These are phyloP conservation scores for Symbiodinium pilosum DNA, from an alignment of 73 alveolate genomes.

Conservation along the genomic window DNA sequence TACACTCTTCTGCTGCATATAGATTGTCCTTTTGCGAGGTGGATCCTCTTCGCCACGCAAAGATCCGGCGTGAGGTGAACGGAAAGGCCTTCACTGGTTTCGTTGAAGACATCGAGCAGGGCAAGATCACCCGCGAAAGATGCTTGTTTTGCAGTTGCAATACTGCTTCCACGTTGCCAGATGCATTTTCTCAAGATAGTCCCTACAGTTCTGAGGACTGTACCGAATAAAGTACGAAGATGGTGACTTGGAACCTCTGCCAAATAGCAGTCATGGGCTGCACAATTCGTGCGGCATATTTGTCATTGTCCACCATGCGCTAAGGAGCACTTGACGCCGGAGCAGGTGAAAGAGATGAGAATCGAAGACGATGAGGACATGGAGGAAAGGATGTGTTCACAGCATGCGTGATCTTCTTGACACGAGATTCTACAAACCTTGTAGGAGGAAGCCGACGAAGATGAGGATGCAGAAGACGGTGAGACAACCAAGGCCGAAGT, in stretches of 20 bases:
- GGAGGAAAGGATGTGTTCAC: background rate
- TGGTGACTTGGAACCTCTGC: conserved; percentile 39
- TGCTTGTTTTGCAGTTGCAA: background rate
- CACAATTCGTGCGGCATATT: too few relatives aligned
- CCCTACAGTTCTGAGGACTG: conserved; percentile 47
- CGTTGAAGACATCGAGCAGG: conserved; percentile 48
- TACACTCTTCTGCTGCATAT: background rate
- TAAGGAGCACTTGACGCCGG: conserved; percentile 70
- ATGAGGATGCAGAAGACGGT: background rate
- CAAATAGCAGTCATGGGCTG: background rate
- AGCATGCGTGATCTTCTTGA: background rate
- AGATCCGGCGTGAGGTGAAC: conserved; percentile 32
- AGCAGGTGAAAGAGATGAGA: conserved; percentile 50
- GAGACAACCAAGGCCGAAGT: background rate
- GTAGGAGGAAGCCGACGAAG: background rate
- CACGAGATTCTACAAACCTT: too few relatives aligned
- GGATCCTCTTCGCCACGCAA: conserved; percentile 36
- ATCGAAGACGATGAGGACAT: background rate
- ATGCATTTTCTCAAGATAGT: background rate
- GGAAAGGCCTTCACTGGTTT: background rate
- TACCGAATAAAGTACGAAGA: conserved; percentile 66
- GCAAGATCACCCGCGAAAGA: conserved; percentile 21
- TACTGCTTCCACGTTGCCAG: background rate
- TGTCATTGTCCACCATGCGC: background rate
- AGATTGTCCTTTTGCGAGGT: background rate